These are phyloP conservation scores for Toxicodendron radicans DNA, from an alignment of 345 rosid species.

Conservation along the genomic window DNA sequence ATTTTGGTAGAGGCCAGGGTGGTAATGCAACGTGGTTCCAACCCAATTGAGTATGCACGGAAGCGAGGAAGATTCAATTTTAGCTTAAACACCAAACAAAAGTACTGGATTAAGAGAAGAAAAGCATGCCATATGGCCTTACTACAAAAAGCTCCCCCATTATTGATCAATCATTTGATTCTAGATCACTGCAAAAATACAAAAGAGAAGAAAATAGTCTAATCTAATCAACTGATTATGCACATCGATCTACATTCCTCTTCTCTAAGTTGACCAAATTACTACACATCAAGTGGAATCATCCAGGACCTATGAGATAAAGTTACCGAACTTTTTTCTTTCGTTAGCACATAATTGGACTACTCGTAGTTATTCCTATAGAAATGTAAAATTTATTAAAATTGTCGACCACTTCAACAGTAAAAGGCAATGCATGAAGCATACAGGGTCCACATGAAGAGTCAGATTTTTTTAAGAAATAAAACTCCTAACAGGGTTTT, in stretches of 20 bases:
- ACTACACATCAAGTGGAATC: background rate
- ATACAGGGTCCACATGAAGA: too few species aligned
- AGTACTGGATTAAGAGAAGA: background rate
- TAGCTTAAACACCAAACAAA: background rate
- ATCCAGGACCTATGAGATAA: background rate
- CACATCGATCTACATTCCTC: background rate
- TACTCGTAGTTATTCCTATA: background rate
- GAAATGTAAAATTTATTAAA: too few species aligned
- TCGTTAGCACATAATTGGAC: background rate
- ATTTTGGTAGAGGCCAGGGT: background rate
- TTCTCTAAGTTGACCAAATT: background rate
- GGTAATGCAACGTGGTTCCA: background rate
- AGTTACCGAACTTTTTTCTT: background rate
- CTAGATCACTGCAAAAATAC: background rate
- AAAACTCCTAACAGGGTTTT: too few species aligned
- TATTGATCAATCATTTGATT: background rate
- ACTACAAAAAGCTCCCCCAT: background rate
- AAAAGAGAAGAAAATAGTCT: background rate
- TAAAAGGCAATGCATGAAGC: too few species aligned
- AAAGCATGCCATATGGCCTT: background rate
- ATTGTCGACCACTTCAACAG: too few species aligned
- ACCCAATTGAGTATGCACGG: background rate
- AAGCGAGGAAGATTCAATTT: background rate
- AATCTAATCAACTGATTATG: too few species aligned
- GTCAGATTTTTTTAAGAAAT: too few species aligned